Evolutionary conservation across 352 stramenopile genomes (phyloP), one percentile per base, ranked within the genome.

Genomic region (Halophytophthora batemanensis): DNA sequence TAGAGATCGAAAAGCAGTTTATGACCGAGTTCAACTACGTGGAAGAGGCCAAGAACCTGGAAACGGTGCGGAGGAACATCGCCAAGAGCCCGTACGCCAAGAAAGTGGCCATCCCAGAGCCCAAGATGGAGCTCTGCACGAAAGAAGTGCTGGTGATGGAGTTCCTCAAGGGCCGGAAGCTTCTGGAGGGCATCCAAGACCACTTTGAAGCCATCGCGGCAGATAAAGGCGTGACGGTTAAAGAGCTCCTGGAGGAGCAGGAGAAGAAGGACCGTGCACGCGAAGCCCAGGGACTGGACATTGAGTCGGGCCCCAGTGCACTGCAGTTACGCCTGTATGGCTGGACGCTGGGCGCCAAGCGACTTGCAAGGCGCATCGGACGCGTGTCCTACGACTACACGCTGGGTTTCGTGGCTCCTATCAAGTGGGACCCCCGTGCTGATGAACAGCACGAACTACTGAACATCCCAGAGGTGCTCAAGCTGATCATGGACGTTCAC

Each of bases 11-110:
- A 72, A 96, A 96, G 55, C 95, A 98, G 73, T 99, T 98, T 63
- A 94, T 98, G 86, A 98, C 90, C 18, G 96, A 99, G 70, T 99
- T 99, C 69, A 93, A 99, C 63, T 99, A 98, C 78, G 41, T 74
- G 0, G 72, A 91, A 58, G 96, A 99, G 64, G 93, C 86, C 38
- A 77, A 87, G 50, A 96, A 98, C 55, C 67, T 98, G 12, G 72
- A 74, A 6, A 83, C 69, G 21, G 87, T 98, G 33, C 73, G 94
- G 12, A 53, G 59, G 7, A 98, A 98, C 66, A 90, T 98, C 50
- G 72, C 71, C 3, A 83, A 82, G 54, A 92, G 75, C 52, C 82
- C 79, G 34, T 95, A 82, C 54, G 72, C 70, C 0, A 61, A 53
- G 1, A 67, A 72, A 41, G 84, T 95, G 48, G 81, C 71, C 18